Evolutionary conservation across 768 basidiomycete genomes (phyloP), one percentile per base, ranked within the genome.

Genomic region (Lactarius hengduanensis): DNA sequence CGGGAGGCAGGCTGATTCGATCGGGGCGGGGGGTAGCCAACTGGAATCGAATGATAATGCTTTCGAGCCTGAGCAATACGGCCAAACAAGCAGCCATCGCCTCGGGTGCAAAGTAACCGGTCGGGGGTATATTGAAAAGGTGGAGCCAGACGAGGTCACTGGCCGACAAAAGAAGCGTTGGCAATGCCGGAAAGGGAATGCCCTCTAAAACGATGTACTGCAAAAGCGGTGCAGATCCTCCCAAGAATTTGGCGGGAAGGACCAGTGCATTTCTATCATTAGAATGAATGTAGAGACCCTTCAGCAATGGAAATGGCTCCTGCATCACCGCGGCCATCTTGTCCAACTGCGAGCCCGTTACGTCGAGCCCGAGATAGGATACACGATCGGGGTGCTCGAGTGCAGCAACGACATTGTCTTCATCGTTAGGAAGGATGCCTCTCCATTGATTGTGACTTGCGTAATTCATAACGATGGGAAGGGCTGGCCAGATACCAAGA

Each of bases 181-280:
- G 47, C 2, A 50, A 26, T 22, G 22, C n/a, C 0, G 47, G 47
- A 50, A 4, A 50, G 22, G 47, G 11, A 22, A 50, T 13, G 22
- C 47, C 11, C 2, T 1, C 0, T 15, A 50, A 22, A 0, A 1
- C 0, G 11, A 50, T 26, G 1, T 3, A 1, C 13, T 13, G 47
- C 6, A 50, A 50, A 50, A 4, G 2, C 11, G 47, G 47, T 15
- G 47, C 47, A 26, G 10, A 50, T 50, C 47, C 47, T 50, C 47
- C 47, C 47, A 50, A 22, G 47, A 50, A 50, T 50, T 22, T 22
- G 3, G 22, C 10, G 4, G n/a, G 47, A 50, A 50, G 47, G n/a
- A 50, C 47, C 22, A 4, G 47, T 50, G 11, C 20, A n/a, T 47
- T 22, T 47, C 9, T 0, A 50, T 6, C 4, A 22, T 0, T 0